Base-by-base conservation (phyloP, 306 rosid species). In the Phaseolus lunatus region DNA sequence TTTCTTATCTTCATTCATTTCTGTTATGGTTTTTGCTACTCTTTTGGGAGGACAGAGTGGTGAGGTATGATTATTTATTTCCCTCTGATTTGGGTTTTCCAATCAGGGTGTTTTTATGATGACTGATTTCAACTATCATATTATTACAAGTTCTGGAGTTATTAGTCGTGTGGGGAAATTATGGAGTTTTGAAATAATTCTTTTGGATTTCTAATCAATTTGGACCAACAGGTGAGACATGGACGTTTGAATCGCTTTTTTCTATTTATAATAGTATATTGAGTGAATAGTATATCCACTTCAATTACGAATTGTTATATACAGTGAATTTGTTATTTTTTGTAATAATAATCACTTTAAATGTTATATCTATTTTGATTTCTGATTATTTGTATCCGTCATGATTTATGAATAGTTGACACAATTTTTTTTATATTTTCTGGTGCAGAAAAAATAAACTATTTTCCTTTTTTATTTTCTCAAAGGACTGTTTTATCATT, bases 31-130 rank as follows among this genome's bases (percentile, higher is more conserved):
- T 67, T 47, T 14, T 54, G 35, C 27, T 62, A 12, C 33, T 22
- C 24, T 59, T 82, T 57, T 77, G 56, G 23, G 29, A 62, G 59
- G 44, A 24, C 15, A 27, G 20, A 59, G 78, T 76, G 33, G 33
- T 48, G 9, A 5, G 20, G 20, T 81, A 9, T 75, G 62, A 8
- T 43, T 43, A 43, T 16, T 43, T 3, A 43, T 3, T 43, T 12
- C 5, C 48, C 62, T 54, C 20, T 45, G 19, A 66, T 49, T 67
- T 57, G 77, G 62, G 53, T 26, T 35, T 49, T 37, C 61, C 62
- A 73, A 37, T 67, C 35, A 15, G 12, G 39, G 23, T 75, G 9
- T 37, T 72, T 73, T 41, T 56, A 3, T 39, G 43, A 43, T 58
- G 57, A 35, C 11, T 67, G 47, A 43, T 61, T 6, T 14, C n/a